These are phyloP conservation scores for Murraya paniculata DNA, from an alignment of 345 rosid species.

Conservation along the genomic window DNA sequence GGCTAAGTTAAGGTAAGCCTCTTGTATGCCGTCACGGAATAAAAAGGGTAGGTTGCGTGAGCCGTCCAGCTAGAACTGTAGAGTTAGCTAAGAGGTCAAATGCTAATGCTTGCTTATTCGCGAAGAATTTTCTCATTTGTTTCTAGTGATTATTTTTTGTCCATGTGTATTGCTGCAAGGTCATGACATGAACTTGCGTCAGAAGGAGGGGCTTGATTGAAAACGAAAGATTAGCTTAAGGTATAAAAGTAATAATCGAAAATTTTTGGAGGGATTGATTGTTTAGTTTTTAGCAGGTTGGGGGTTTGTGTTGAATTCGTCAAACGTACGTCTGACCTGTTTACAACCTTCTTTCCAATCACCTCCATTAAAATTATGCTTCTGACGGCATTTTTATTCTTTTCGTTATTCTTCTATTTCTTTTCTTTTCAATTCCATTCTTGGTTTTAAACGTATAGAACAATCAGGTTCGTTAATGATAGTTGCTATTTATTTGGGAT, in stretches of 20 bases:
- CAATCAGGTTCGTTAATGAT: no score
- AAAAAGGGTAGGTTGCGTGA: neutral
- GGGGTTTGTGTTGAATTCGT: slow-evolving; percentile 12
- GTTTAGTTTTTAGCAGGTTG: neutral
- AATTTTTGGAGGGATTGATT: neutral
- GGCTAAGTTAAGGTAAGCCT: no score
- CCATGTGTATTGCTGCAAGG: neutral
- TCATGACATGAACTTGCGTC: neutral
- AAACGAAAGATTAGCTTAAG: neutral
- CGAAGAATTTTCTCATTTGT: neutral
- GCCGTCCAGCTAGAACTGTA: neutral
- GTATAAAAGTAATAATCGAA: neutral
- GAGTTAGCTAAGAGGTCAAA: neutral
- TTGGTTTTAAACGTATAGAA: no score
- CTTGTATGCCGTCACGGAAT: no score
- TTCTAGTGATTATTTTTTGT: neutral
- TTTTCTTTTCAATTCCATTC: no score
- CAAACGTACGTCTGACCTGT: slow-evolving; percentile 16
- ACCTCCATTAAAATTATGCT: neutral
- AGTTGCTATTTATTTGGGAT: neutral
- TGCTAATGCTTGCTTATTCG: neutral
- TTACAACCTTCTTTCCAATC: neutral
- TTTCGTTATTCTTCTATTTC: neutral
- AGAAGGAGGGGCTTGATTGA: neutral
- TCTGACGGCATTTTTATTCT: neutral